Percentiles rank a stretch among this genome's conserved stretches.
Conservation (phyloP, 768 basidiomycete genomes). For the Naganishia randhawae region DNA sequence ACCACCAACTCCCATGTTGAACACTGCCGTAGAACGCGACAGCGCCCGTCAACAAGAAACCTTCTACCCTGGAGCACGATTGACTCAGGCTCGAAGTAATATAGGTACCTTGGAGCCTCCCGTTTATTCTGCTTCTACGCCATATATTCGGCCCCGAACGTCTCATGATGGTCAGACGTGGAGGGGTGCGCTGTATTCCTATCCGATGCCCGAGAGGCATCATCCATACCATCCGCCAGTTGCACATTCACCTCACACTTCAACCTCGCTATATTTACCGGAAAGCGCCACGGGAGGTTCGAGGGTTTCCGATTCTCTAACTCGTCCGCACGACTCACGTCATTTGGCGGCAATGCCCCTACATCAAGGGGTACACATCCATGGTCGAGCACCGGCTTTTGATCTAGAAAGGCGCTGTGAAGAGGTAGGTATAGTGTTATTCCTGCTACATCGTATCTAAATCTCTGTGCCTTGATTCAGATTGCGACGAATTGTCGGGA, state of each 20-base stretch:
- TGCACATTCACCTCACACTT: neutral
- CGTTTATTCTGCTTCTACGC: neutral
- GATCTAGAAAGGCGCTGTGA: constrained; percentile 9
- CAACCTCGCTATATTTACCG: neutral
- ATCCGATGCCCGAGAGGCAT: neutral
- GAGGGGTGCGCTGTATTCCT: neutral
- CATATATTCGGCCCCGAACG: neutral
- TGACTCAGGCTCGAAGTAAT: neutral
- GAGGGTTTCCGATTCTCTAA: neutral
- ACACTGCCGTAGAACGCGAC: neutral
- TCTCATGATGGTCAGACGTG: neutral
- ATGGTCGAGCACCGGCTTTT: neutral
- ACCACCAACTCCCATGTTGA: neutral
- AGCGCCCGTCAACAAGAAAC: neutral
- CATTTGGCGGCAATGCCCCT: neutral
- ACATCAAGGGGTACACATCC: neutral
- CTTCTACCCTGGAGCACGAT: neutral
- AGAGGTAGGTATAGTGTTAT: neutral
- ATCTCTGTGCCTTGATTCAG: neutral
- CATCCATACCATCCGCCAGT: neutral
- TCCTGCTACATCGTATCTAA: too few relatives aligned
- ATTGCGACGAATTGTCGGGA: constrained; percentile 7
- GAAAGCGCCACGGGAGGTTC: neutral
- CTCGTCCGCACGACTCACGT: neutral
- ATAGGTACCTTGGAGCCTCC: neutral